phyloP scores from a whole-genome alignment of 352 stramenopile genomes.

The Pythium diclinum region DNA sequence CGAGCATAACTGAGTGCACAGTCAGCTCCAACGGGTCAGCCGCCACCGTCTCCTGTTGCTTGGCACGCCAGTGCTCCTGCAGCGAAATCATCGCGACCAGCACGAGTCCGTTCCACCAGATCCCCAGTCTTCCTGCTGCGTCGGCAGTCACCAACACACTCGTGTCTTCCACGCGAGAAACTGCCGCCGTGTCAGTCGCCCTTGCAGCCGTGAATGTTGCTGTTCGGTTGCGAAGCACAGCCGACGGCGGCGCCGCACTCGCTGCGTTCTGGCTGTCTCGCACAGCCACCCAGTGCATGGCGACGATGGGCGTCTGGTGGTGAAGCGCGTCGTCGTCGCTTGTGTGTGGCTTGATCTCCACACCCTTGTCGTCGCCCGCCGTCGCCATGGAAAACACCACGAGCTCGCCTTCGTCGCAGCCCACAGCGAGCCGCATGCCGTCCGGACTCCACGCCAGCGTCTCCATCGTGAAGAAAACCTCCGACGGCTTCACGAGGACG shows the following conservation, averaged over 20 bases:
- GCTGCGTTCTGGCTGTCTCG: not conserved
- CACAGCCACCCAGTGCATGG: slow-evolving; percentile 49
- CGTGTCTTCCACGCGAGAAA: not conserved
- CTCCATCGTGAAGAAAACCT: slow-evolving; percentile 53
- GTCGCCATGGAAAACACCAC: slow-evolving; percentile 68
- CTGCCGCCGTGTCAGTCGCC: not conserved
- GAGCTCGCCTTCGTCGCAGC: slow-evolving; percentile 64
- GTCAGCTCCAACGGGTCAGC: not conserved
- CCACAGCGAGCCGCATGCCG: slow-evolving; percentile 60
- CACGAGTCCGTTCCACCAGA: slow-evolving; percentile 68
- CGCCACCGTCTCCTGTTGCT: not conserved
- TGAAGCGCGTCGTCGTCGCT: slow-evolving; percentile 30
- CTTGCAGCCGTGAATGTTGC: not conserved
- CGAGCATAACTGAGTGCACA: slow-evolving; percentile 11
- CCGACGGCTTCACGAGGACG: slow-evolving; percentile 62
- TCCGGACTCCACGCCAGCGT: slow-evolving; percentile 63
- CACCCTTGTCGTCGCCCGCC: slow-evolving; percentile 20
- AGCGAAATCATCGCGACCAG: slow-evolving; percentile 47
- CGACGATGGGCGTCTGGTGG: slow-evolving; percentile 43
- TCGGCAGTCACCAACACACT: slow-evolving; percentile 54
- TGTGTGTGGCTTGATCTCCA: slow-evolving; percentile 23
- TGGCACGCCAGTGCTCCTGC: slow-evolving; percentile 6
- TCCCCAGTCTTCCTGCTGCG: slow-evolving; percentile 28
- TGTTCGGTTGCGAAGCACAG: slow-evolving; percentile 7
- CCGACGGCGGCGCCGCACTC: not conserved